Base-by-base conservation (phyloP, 805 yeast species). In the Wickerhamomyces rabaulensis region DNA sequence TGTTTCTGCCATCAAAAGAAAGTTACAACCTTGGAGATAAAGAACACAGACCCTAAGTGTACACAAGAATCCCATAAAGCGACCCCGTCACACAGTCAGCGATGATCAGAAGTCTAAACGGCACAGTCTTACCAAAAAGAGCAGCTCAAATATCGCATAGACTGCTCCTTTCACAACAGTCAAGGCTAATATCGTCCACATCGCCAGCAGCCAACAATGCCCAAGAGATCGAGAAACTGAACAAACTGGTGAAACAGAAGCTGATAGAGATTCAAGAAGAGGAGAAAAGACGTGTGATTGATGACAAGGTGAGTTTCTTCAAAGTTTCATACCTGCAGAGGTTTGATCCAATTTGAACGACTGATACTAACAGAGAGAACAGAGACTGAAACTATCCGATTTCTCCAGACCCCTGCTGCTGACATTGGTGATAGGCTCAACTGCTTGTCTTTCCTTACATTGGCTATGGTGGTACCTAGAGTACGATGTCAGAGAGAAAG, bases 341-440 rank as follows among this genome's bases (percentile, higher is more conserved):
- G 12, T 25, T 25, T 25, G 27, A 25, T 25, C 31, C n/a, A 5
- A 27, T 4, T 27, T 27, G 3, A n/a, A n/a, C 8, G 23, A 22
- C 8, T 8, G 8, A 22, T 27, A 27, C 31, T 36, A 12, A 41
- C 47, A 44, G 37, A 46, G 48, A 19, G 22, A n/a, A 3, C 35
- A 53, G 62, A 55, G 54, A 47, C 60, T 59, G 15, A 55, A 52
- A 44, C 33, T 57, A n/a, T 59, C 62, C 0, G 57, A 53, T 39
- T 57, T 57, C 50, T 46, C 48, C 39, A 56, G 57, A 46, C 63
- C 63, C 1, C 33, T 59, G 13, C 38, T 56, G 9, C 39, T 52
- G 40, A 53, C 60, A 1, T 45, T 58, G 3, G 54, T 52, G 10
- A 52, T 58, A 17, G 60, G 53, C 0, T 56, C 60, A 6, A 53